Percentiles rank a stretch among this genome's conserved stretches.
Conservation (phyloP, 768 basidiomycete genomes). For the Phanerodontia chrysosporium region DNA sequence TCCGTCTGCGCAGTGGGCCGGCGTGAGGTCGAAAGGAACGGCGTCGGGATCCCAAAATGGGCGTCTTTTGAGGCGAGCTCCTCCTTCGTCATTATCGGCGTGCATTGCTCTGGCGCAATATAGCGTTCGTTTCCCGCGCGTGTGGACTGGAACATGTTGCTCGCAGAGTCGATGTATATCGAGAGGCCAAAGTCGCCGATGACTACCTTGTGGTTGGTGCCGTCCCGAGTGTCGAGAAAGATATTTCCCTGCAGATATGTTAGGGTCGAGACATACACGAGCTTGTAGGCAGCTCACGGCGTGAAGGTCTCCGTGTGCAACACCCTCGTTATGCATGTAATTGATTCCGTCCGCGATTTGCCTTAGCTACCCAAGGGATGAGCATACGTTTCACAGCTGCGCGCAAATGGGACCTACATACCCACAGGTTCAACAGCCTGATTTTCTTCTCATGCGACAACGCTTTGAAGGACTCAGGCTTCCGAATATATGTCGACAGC, state of each 20-base stretch:
- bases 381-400: not conserved
- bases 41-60: not conserved
- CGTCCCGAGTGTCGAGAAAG: not conserved
- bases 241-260: not conserved
- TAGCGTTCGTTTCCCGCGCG: not conserved
- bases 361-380: not conserved
- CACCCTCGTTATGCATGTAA: constrained; percentile 3
- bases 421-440: not conserved
- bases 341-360: not conserved
- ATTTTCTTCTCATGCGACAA: not conserved
- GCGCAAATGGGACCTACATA: not conserved
- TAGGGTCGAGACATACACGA: not conserved
- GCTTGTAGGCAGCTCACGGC: not conserved
- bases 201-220: not conserved
- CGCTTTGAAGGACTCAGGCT: not conserved
- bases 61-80: not conserved
- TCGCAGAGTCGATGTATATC: not conserved
- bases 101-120: not conserved
- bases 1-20: not conserved
- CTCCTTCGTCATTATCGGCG: not conserved
- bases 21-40: not conserved
- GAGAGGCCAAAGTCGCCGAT: constrained; percentile 3
- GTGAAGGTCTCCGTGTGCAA: constrained; percentile 3
- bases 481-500: not conserved
- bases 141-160: not conserved